Conservation (phyloP, 2,329 filamentous ascomycete genomes). For the Penicillium sp. region DNA sequence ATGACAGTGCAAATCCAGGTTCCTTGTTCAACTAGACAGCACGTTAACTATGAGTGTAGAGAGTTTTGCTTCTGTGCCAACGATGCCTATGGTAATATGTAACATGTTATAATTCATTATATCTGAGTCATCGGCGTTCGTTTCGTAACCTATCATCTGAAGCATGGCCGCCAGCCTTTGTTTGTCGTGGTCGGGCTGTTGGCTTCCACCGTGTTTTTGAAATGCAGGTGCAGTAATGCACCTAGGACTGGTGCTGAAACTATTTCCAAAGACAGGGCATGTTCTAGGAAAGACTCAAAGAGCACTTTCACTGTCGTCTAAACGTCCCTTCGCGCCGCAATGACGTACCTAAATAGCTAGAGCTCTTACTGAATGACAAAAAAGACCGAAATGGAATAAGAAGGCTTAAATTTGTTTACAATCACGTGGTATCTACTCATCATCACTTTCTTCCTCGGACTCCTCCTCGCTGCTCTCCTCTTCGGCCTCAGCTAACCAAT, state of each 20-base stretch:
- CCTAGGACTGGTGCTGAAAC: too few species aligned
- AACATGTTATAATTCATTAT: not conserved
- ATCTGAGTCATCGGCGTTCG: not conserved
- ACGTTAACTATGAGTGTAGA: too few species aligned
- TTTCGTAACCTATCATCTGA: not conserved
- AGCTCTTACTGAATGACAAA: not conserved
- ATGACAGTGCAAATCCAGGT: not conserved
- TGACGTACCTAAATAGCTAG: too few species aligned
- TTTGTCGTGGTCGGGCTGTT: not conserved
- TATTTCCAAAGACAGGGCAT: too few species aligned
- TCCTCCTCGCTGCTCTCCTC: conserved; percentile 65
- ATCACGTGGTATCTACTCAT: conserved; percentile 26
- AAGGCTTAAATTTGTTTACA: not conserved
- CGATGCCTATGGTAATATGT: too few species aligned
- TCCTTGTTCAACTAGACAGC: too few species aligned
- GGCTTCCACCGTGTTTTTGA: not conserved
- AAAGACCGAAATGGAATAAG: not conserved
- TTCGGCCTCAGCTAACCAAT: conserved; percentile 75
- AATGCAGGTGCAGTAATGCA: not conserved
- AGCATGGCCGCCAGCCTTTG: not conserved
- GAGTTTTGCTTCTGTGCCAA: too few species aligned
- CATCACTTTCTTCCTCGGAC: conserved; percentile 48
- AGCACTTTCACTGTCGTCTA: too few species aligned
- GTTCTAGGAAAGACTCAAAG: too few species aligned
- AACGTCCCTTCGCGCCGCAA: too few species aligned